Base-by-base conservation (phyloP, 345 rosid genomes). In the Citropsis articulata region DNA sequence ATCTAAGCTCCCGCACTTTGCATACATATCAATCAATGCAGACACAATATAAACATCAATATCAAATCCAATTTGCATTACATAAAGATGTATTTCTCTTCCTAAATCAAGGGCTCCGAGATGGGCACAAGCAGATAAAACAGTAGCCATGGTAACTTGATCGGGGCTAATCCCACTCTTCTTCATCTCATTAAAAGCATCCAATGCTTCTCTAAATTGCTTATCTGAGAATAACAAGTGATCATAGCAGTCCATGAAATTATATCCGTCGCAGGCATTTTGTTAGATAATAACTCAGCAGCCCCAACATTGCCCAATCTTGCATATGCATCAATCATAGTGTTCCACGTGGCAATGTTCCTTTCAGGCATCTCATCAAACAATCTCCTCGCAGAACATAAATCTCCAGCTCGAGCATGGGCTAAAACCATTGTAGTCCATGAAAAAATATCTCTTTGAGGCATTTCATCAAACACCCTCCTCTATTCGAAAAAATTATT, bases 231-330 rank as follows among this genome's bases (percentile, higher is more conserved):
- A 81, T 89, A 89, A 79, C 95, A 91, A 12, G 76, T 87, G 80
- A 94, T 88, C 98, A 94, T 94, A 8, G 89, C 85, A 33, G 94
- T 90, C 96, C 98, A 91, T 12, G 97, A 88, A 82, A 90, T 81
- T 66, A 72, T 72, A 78, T 92, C 97, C 82, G 80, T 90, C 2
- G 48, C 81, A 30, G 81, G 86, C 94, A 91, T 90, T 83, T 83
- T 88, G 78, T 79, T 38, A 38, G 90, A 92, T 71, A 91, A 69
- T 19, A 79, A 80, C 83, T 88, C 91, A 0, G 93, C 96, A 27
- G 82, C 70, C 50, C 71, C 88, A 21, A 86, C 79, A 76, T 86
- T 81, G 19, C 87, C 85, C 75, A 77, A 40, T 75, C 84, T 87
- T 30, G 85, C 88, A 80, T 88, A 89, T 72, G 97, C 94, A 84